Evolutionary conservation across 768 basidiomycete genomes (phyloP).

Genomic region (Gyrodon lividus): DNA sequence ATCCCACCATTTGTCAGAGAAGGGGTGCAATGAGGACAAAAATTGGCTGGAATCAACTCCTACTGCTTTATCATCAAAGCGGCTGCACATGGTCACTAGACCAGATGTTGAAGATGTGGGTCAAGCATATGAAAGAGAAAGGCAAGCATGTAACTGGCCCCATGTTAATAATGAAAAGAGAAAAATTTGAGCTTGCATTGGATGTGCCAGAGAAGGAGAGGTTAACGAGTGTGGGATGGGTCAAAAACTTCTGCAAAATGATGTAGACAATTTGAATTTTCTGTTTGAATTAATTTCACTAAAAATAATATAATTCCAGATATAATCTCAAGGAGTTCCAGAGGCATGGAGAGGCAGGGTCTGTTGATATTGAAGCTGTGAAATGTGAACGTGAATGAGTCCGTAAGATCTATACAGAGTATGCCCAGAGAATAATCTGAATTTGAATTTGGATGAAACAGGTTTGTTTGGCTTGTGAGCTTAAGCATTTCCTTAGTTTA

Average conservation of each 20-base stretch:
- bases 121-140: conserved; percentile 30
- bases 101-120: conserved; percentile 33
- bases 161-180: conserved; percentile 8
- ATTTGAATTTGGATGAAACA: too few species aligned
- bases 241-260: conserved; percentile 1
- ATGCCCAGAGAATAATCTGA: too few species aligned
- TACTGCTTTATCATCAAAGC: conserved; percentile 30
- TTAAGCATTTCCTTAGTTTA: too few species aligned
- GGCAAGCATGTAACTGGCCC: conserved; percentile 15
- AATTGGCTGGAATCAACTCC: conserved; percentile 13
- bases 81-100: conserved; percentile 27
- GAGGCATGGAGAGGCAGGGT: too few species aligned
- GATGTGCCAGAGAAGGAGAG: conserved; percentile 30
- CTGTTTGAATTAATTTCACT: too few species aligned
- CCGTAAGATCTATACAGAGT: too few species aligned
- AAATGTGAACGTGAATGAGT: too few species aligned
- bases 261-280: not conserved
- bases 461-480: too few species aligned
- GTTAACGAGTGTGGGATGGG: conserved; percentile 2
- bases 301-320: too few species aligned
- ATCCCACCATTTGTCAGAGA: not conserved
- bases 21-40: not conserved
- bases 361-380: too few species aligned
- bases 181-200: conserved; percentile 28
- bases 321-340: too few species aligned